Base-by-base conservation (phyloP, 2,329 filamentous ascomycete genomes). In the Arthrobotrys musiformis region DNA sequence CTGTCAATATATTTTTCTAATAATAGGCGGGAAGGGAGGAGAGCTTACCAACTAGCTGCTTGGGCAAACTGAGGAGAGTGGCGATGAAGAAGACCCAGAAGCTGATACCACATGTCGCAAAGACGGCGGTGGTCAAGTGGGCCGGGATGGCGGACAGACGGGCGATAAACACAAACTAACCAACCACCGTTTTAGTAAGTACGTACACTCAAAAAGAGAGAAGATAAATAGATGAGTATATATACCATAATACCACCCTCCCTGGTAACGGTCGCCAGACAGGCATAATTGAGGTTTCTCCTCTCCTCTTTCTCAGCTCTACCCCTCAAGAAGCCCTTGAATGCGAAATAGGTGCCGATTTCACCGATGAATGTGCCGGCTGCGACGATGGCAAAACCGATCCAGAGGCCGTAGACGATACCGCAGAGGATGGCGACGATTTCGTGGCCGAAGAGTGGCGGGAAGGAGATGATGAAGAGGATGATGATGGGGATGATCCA, bases 361-460 rank as follows among this genome's bases (percentile, higher is more conserved):
- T 85, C 84, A 26, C 84, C 84, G 4, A 85, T 56, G 44, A 85
- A 85, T 0, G 84, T 85, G 9, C 84, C 84, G 0, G 83, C 84
- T 0, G 84, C 83, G 7, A 85, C 84, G 56, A 85, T 83, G 2
- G 80, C 83, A 58, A 85, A 85, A 4, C 84, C 84, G 15, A 84
- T 80, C 83, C 84, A 85, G 13, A 85, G 79, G 2, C 84, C 84
- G 66, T 84, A 85, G 6, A 85, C 84, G 0, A 85, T 82, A 80
- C 84, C 84, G 67, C 83, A 84, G 24, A 85, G 79, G 15, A 85
- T 79, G 9, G 82, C 84, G 58, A 85, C 79, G 37, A 85, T 80
- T 70, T 85, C 84, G 70, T 85, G 84, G 17, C 84, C 84, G 70
- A 85, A 85, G 6, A 85, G 80, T 0, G 84, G 84, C 1, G 84